Conservation (phyloP, 805 yeast genomes). For the Ogataea glucozyma region DNA sequence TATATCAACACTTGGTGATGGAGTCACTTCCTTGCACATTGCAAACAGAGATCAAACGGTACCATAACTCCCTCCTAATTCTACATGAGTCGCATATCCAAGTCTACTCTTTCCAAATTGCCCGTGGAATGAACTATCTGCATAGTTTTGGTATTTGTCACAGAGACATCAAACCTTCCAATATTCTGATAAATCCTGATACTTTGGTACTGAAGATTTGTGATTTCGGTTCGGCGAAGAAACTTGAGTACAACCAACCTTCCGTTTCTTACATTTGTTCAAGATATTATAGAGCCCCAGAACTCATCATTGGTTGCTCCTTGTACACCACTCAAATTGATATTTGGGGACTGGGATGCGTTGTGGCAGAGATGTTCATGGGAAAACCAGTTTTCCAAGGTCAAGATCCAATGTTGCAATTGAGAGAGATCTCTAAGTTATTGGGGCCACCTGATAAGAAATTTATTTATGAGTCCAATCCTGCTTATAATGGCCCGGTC, state of each 20-base stretch:
- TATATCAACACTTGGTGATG: constrained; percentile 83
- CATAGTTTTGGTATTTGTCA: constrained; percentile 82
- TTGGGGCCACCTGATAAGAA: constrained; percentile 84
- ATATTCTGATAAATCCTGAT: constrained; percentile 72
- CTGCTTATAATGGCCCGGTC: constrained; percentile 73
- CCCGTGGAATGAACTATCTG: constrained; percentile 79
- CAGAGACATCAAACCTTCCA: constrained; percentile 83
- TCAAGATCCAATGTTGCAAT: constrained; percentile 80
- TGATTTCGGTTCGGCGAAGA: constrained; percentile 85
- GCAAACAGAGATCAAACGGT: constrained; percentile 72
- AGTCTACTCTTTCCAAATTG: constrained; percentile 75
- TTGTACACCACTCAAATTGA: constrained; percentile 89
- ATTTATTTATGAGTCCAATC: constrained; percentile 72
- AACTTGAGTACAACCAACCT: constrained; percentile 75
- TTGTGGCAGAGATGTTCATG: constrained; percentile 87
- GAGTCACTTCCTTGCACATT: constrained; percentile 82
- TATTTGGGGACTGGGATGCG: constrained; percentile 98
- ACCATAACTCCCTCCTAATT: constrained; percentile 57
- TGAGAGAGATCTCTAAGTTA: constrained; percentile 85
- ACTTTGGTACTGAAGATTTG: constrained; percentile 71
- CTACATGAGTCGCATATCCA: constrained; percentile 74
- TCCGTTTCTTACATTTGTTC: constrained; percentile 95
- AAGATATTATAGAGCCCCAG: constrained; percentile 95
- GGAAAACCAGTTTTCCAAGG: constrained; percentile 98
- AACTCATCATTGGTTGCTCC: constrained; percentile 86